Evolutionary conservation across 768 basidiomycete genomes (phyloP).

Genomic region (Candolleomyces eurysporus): DNA sequence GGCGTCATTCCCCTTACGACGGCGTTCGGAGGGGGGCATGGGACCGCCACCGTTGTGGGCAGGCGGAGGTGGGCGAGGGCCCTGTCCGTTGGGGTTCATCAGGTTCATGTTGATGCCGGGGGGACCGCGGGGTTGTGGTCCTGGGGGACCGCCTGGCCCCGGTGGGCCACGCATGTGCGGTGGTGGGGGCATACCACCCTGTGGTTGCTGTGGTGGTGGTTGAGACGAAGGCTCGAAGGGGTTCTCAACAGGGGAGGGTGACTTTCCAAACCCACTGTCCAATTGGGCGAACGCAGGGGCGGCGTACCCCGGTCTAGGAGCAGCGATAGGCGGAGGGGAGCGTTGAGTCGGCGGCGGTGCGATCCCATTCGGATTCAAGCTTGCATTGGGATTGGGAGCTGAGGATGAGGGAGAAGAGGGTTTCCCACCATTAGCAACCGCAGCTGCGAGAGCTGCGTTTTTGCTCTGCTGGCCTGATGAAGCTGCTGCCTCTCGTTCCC

Average conservation of each 20-base stretch:
- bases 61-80: not conserved
- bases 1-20: not conserved
- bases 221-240: constrained; percentile 19
- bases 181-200: not conserved
- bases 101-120: not conserved
- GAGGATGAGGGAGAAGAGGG: constrained; percentile 3
- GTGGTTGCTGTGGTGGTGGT: not conserved
- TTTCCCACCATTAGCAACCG: constrained; percentile 17
- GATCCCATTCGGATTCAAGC: constrained; percentile 34
- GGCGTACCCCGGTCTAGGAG: constrained; percentile 44
- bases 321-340: too few relatives aligned
- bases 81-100: not conserved
- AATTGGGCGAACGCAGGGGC: constrained; percentile 57
- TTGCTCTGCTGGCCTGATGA: constrained; percentile 21
- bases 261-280: constrained; percentile 46
- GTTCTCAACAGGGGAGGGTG: constrained; percentile 29
- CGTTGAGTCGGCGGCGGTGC: too few relatives aligned
- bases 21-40: constrained; percentile 47
- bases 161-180: not conserved
- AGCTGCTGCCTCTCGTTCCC: not conserved
- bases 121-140: too few relatives aligned
- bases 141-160: not conserved
- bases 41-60: constrained; percentile 6
- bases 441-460: too few relatives aligned
- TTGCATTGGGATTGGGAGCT: constrained; percentile 60